phyloP scores from a whole-genome alignment of 805 yeast species.

The Kazachstania kunashirensis region DNA sequence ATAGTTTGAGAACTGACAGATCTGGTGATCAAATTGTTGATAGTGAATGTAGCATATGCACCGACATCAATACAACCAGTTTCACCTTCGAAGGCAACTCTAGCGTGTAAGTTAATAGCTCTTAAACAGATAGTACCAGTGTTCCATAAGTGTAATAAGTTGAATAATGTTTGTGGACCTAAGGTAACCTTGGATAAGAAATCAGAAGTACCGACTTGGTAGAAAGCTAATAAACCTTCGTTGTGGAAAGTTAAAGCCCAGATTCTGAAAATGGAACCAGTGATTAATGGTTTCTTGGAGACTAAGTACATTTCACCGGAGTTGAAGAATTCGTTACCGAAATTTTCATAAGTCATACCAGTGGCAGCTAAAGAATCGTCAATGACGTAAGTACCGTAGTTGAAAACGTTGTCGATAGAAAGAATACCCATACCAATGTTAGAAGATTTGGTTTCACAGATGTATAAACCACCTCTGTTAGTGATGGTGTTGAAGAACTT shows the following conservation, averaged over 20 bases:
- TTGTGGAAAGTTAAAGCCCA: constrained; percentile 2
- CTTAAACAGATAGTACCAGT: constrained; percentile 10
- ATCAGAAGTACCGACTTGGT: not conserved
- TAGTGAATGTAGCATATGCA: constrained; percentile 3
- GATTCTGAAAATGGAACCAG: constrained; percentile 2
- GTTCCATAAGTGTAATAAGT: constrained; percentile 4
- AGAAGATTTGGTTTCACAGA: constrained; percentile 1
- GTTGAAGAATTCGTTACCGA: constrained; percentile 3
- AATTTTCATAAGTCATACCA: constrained; percentile 1
- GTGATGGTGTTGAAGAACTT: constrained; percentile 1
- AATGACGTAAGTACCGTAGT: constrained; percentile 5
- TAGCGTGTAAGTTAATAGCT: constrained; percentile 1
- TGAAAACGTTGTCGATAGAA: constrained; percentile 1
- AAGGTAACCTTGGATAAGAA: constrained; percentile 3
- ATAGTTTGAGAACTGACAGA: constrained; percentile 6
- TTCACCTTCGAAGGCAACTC: constrained; percentile 5
- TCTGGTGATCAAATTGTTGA: constrained; percentile 1
- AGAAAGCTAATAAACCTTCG: constrained; percentile 3
- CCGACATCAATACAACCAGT: constrained; percentile 11
- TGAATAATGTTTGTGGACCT: constrained; percentile 3
- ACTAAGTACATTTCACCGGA: constrained; percentile 1
- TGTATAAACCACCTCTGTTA: constrained; percentile 4
- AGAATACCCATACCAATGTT: constrained; percentile 2
- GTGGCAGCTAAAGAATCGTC: constrained; percentile 4
- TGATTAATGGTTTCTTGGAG: constrained; percentile 1